Evolutionary conservation across 2,329 filamentous ascomycete species (phyloP), one percentile per base, ranked within the genome.

Genomic region (Dothideomycetes sp.): DNA sequence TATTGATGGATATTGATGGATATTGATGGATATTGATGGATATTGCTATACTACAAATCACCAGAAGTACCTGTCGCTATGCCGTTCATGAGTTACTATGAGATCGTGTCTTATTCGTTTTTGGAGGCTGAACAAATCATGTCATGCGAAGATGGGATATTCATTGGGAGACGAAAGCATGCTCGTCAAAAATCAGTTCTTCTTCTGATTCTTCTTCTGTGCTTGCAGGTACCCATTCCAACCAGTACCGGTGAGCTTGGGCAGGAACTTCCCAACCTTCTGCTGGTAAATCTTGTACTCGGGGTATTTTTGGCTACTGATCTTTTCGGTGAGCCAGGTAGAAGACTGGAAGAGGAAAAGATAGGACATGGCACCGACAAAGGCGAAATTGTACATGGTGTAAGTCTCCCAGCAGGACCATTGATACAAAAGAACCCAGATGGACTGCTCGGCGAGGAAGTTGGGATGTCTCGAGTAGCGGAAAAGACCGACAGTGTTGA

Each of bases 401-500:
- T 78, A 73, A 22, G 80, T 84, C 41, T 79, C 74, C 57, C 77
- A 82, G 61, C 83, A 89, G 50, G 75, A 78, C 91, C 89, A 98
- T 54, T 85, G 76, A 61, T 96, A 96, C 38, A 96, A 63, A 7
- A 78, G 67, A 40, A 94, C 71, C 91, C 91, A 98, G 53, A 96
- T 78, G 20, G 78, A 70, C 64, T 96, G 91, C 64, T 98, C 91
- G 4, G 84, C 85, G 4, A 84, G 78, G 56, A 96, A 98, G 62
- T 98, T 98, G 33, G 91, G 91, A 60, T 98, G 93, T 32, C 91
- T 76, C 51, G 82, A 89, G 67, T 80, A 87, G 1, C 79, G 81
- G 81, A 84, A 98, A 6, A 98, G 69, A 0, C 91, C 91, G 4
- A 72, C 77, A 7, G 84, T 82, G 49, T 84, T 72, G 64, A 98